Evolutionary conservation across 805 yeast genomes (phyloP).

Genomic region (Starmera dryadoides): DNA sequence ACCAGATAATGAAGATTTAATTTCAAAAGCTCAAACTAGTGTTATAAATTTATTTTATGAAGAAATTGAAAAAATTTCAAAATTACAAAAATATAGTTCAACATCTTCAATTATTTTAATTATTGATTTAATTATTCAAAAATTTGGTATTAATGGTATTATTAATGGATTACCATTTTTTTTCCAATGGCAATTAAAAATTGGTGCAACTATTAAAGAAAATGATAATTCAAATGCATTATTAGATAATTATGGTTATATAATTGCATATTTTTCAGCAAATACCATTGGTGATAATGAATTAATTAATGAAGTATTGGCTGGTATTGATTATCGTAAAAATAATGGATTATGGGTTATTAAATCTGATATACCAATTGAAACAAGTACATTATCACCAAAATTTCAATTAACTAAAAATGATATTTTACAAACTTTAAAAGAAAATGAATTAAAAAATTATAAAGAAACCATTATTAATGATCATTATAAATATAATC

Average conservation of each 20-base stretch:
- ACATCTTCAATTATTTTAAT: conserved; percentile 4
- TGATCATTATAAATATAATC: conserved; percentile 16
- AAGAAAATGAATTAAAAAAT: conserved; percentile 2
- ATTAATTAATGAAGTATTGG: conserved; percentile 7
- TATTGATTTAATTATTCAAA: conserved; percentile 17
- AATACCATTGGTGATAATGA: conserved; percentile 5
- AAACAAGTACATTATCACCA: conserved; percentile 3
- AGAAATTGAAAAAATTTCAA: conserved; percentile 7
- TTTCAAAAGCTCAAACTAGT: conserved; percentile 12
- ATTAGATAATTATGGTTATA: conserved; percentile 15
- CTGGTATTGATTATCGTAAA: conserved; percentile 17
- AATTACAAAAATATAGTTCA: conserved; percentile 2
- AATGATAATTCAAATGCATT: conserved; percentile 1
- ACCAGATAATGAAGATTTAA: conserved; percentile 13
- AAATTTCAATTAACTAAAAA: conserved; percentile 8
- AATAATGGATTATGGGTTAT: conserved; percentile 11
- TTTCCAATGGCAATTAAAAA: conserved; percentile 33
- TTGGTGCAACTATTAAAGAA: not conserved
- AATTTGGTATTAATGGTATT: conserved; percentile 40
- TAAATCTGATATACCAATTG: conserved; percentile 5
- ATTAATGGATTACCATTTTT: conserved; percentile 39
- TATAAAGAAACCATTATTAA: conserved; percentile 12
- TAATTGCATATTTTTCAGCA: conserved; percentile 8
- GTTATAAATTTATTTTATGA: conserved; percentile 17
- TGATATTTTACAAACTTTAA: conserved; percentile 2